These are phyloP conservation scores for Trichosporon faecale DNA, from an alignment of 1,284 basidiomycete genomes.

Conservation along the genomic window DNA sequence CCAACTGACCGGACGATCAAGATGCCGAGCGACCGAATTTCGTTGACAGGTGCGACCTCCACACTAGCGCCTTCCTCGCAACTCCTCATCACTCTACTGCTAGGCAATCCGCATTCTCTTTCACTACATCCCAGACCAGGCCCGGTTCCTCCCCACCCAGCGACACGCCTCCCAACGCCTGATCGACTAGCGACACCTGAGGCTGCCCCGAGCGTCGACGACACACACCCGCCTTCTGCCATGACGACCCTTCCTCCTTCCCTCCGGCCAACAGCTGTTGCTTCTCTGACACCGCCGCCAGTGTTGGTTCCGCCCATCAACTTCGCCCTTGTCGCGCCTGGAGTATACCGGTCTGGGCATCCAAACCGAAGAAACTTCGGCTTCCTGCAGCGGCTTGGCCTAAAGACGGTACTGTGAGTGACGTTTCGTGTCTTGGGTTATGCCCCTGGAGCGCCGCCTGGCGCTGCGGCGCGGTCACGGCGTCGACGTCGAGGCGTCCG, in stretches of 20 bases:
- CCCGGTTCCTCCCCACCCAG: background rate
- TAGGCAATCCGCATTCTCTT: too few species aligned
- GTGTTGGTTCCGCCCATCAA: constrained; percentile 53
- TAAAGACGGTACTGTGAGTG: constrained; percentile 49
- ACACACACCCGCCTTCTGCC: background rate
- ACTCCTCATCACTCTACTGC: background rate
- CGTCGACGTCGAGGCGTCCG: background rate
- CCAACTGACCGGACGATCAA: background rate
- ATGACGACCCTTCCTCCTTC: constrained; percentile 22
- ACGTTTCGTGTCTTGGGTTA: background rate
- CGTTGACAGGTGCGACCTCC: background rate
- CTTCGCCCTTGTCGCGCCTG: constrained; percentile 50
- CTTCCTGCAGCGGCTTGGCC: constrained; percentile 43
- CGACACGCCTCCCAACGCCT: too few species aligned
- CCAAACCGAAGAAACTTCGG: constrained; percentile 51
- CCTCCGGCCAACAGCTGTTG: constrained; percentile 18
- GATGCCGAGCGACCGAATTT: background rate
- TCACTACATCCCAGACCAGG: background rate
- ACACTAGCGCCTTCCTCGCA: background rate
- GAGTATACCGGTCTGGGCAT: constrained; percentile 50
- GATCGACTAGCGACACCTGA: too few species aligned
- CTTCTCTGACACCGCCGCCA: constrained; percentile 21
- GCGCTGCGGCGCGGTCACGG: background rate
- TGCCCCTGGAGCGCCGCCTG: background rate
- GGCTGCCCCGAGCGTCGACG: background rate